Evolutionary conservation across 805 yeast genomes (phyloP).

Genomic region (Saccharomyces mikatae): DNA sequence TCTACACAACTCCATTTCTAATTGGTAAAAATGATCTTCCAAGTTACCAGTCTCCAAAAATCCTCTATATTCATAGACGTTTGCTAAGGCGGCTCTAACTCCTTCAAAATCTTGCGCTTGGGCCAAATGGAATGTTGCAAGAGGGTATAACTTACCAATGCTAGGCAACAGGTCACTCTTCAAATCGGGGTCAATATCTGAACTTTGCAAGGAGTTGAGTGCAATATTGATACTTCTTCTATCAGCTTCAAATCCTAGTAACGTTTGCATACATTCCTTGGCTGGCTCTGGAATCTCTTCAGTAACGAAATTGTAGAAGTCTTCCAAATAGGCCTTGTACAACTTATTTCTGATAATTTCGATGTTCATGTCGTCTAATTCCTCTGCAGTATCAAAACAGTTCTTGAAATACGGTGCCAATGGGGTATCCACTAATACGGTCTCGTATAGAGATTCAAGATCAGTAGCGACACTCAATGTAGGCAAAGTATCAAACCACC

Average conservation of each 20-base stretch:
- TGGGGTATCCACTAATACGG: constrained; percentile 93
- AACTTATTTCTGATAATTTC: constrained; percentile 88
- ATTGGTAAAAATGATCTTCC: constrained; percentile 89
- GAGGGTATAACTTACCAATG: constrained; percentile 74
- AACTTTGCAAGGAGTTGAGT: constrained; percentile 62
- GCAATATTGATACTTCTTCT: constrained; percentile 88
- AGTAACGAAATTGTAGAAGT: constrained; percentile 61
- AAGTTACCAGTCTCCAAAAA: constrained; percentile 52
- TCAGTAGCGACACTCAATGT: constrained; percentile 92
- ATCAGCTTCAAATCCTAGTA: constrained; percentile 89
- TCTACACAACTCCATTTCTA: constrained; percentile 87
- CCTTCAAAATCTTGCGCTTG: constrained; percentile 77
- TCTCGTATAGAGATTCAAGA: constrained; percentile 83
- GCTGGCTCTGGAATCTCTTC: constrained; percentile 65
- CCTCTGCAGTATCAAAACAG: constrained; percentile 76
- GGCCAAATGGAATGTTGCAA: constrained; percentile 55
- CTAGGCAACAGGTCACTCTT: constrained; percentile 71
- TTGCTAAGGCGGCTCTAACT: constrained; percentile 55
- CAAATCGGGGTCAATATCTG: constrained; percentile 55
- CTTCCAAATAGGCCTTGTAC: constrained; percentile 88
- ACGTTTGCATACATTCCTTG: constrained; percentile 65
- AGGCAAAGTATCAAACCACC: constrained; percentile 97
- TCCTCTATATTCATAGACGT: constrained; percentile 57
- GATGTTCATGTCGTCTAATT: constrained; percentile 89
- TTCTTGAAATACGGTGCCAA: constrained; percentile 92